Conservation (phyloP, 371 early-diverging fungal species). For the Cokeromyces recurvatus region DNA sequence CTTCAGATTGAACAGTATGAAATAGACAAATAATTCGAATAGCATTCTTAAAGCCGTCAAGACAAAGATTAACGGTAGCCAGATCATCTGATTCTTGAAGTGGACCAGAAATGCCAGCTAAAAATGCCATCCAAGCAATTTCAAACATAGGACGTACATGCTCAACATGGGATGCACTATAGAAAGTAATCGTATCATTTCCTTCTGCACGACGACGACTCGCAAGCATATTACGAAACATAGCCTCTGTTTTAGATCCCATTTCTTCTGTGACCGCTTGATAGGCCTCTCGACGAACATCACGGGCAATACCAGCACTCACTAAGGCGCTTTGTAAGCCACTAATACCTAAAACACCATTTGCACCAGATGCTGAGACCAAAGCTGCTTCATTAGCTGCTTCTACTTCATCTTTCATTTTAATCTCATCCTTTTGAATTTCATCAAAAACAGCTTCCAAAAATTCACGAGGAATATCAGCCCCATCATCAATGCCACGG, state of each 20-base stretch:
- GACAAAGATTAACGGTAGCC: constrained; percentile 58
- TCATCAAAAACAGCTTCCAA: constrained; percentile 78
- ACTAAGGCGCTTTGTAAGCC: constrained; percentile 46
- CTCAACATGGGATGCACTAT: constrained; percentile 74
- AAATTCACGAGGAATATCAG: constrained; percentile 68
- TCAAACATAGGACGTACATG: constrained; percentile 93
- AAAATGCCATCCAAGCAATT: constrained; percentile 84
- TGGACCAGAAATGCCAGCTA: constrained; percentile 82
- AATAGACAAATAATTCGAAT: constrained; percentile 79
- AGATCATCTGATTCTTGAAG: constrained; percentile 82
- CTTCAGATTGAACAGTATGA: constrained; percentile 55
- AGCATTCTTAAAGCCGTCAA: constrained; percentile 81
- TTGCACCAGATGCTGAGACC: constrained; percentile 9
- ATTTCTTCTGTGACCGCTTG: constrained; percentile 53
- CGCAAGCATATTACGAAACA: constrained; percentile 48
- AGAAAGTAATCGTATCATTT: constrained; percentile 50
- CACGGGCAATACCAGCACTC: constrained; percentile 45
- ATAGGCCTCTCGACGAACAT: constrained; percentile 47
- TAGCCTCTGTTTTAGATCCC: constrained; percentile 54
- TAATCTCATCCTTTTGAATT: constrained; percentile 82
- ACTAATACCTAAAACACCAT: constrained; percentile 31
- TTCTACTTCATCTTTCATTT: constrained; percentile 82
- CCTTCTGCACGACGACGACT: constrained; percentile 42
- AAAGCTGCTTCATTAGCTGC: constrained; percentile 43
- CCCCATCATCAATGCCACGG: constrained; percentile 87